Percentiles rank a stretch among this genome's conserved stretches.
These are phyloP conservation scores for Plectosphaerella cucumerina DNA, from an alignment of 2,329 filamentous ascomycete genomes.

Conservation along the genomic window DNA sequence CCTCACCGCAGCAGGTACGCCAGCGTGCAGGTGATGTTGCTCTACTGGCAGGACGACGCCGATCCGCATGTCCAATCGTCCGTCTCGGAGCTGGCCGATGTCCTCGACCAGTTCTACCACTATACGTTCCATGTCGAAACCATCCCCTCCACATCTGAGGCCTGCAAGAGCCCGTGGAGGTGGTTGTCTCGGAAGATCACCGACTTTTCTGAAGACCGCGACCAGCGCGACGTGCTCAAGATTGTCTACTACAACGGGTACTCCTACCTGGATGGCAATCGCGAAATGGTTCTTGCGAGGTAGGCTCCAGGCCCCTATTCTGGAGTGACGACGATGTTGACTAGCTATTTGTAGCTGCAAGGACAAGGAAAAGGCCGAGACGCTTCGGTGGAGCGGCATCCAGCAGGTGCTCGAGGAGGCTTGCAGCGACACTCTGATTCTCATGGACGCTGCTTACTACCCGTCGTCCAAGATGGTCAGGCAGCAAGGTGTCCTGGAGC, in stretches of 20 bases:
- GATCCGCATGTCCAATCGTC: constrained; percentile 26
- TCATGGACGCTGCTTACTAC: constrained; percentile 57
- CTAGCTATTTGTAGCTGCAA: constrained; percentile 36
- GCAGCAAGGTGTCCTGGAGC: constrained; percentile 49
- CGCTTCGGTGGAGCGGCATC: constrained; percentile 52
- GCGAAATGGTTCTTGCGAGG: constrained; percentile 56
- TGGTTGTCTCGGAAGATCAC: constrained; percentile 49
- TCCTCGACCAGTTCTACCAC: constrained; percentile 49
- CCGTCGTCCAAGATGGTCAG: constrained; percentile 48
- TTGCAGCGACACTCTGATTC: constrained; percentile 49
- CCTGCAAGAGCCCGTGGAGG: constrained; percentile 44
- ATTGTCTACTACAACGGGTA: constrained; percentile 56
- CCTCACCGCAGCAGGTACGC: constrained; percentile 49
- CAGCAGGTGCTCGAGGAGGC: constrained; percentile 54
- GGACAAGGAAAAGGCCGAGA: constrained; percentile 37
- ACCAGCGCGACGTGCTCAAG: constrained; percentile 53
- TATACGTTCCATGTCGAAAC: constrained; percentile 43
- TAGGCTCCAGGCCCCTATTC: constrained; percentile 21
- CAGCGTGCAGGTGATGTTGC: constrained; percentile 47
- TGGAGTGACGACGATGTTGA: neutral
- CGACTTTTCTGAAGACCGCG: constrained; percentile 48
- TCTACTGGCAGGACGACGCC: constrained; percentile 53
- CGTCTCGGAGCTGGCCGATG: constrained; percentile 43
- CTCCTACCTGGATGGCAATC: constrained; percentile 49
- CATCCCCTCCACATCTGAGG: constrained; percentile 45